Evolutionary conservation across 2,329 filamentous ascomycete genomes (phyloP).

Genomic region (Dryadomyces quercivorus): DNA sequence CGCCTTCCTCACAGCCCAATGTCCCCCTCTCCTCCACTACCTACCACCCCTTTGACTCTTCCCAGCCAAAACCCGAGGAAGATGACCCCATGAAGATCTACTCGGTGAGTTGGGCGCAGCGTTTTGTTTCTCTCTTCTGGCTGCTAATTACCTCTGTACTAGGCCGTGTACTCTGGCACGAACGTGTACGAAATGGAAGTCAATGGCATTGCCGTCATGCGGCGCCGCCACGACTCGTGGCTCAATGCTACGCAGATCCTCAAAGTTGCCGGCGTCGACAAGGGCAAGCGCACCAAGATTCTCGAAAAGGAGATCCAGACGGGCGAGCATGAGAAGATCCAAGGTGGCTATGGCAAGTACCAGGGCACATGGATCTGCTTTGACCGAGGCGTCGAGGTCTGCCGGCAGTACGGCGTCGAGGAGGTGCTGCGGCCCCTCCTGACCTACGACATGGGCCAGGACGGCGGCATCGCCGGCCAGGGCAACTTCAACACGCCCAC

Average conservation of each 20-base stretch:
- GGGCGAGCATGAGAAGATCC: constrained; percentile 95
- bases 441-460: constrained; percentile 69
- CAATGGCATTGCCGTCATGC: constrained; percentile 88
- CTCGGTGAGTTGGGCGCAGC: constrained; percentile 33
- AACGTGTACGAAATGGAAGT: constrained; percentile 99
- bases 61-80: constrained; percentile 16
- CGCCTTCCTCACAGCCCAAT: constrained; percentile 32
- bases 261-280: constrained; percentile 93
- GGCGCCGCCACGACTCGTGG: constrained; percentile 87
- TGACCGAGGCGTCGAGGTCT: constrained; percentile 83
- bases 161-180: constrained; percentile 88
- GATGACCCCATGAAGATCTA: constrained; percentile 46
- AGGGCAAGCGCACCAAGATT: constrained; percentile 94
- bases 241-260: constrained; percentile 97
- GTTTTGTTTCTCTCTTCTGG: neutral
- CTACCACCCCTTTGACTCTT: constrained; percentile 27
- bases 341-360: constrained; percentile 97
- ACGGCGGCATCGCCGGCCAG: constrained; percentile 58
- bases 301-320: constrained; percentile 95
- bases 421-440: constrained; percentile 62
- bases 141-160: neutral
- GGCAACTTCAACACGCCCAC: constrained; percentile 86
- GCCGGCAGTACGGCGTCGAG: constrained; percentile 66
- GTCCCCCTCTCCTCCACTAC: constrained; percentile 19
- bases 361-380: constrained; percentile 98